These are phyloP conservation scores for Lumnitzera racemosa DNA, from an alignment of 345 rosid genomes.

Conservation along the genomic window DNA sequence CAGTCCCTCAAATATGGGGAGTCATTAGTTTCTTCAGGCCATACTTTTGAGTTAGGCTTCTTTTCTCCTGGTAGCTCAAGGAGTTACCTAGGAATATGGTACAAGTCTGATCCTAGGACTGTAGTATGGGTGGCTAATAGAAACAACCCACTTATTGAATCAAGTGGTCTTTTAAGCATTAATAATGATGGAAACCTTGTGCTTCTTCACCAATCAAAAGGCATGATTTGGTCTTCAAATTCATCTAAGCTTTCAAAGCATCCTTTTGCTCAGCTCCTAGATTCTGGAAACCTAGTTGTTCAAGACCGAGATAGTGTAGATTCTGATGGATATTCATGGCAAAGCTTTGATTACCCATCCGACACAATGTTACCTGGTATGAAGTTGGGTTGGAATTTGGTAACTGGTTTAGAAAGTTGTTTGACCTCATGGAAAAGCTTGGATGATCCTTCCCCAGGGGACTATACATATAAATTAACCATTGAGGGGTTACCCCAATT, in stretches of 20 bases:
- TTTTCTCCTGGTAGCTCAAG: constrained; percentile 21
- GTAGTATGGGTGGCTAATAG: constrained; percentile 48
- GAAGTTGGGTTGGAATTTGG: constrained; percentile 20
- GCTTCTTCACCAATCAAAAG: constrained; percentile 4
- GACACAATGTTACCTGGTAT: constrained; percentile 28
- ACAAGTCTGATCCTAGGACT: constrained; percentile 15
- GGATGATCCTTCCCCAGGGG: constrained; percentile 26
- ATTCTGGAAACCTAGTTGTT: constrained; percentile 32
- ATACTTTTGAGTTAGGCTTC: constrained; percentile 29
- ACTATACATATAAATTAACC: constrained; percentile 5
- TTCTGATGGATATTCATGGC: constrained; percentile 20
- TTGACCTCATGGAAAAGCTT: constrained; percentile 24
- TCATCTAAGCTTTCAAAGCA: constrained; percentile 3
- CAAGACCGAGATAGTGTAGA: background rate
- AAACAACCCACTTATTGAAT: constrained; percentile 16
- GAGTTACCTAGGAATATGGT: constrained; percentile 44
- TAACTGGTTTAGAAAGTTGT: constrained; percentile 3
- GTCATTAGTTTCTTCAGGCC: constrained; percentile 16
- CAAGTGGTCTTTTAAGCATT: constrained; percentile 18
- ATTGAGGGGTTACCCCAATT: constrained; percentile 12
- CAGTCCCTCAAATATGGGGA: constrained; percentile 17
- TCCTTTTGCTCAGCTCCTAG: constrained; percentile 20
- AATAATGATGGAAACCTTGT: constrained; percentile 11
- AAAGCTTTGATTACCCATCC: constrained; percentile 31
- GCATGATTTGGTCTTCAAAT: constrained; percentile 18